A percentile compares a stretch with the other conserved stretches of the same genome.
Evolutionary conservation across 345 rosid genomes (phyloP).

Genomic region (Populus deltoides): DNA sequence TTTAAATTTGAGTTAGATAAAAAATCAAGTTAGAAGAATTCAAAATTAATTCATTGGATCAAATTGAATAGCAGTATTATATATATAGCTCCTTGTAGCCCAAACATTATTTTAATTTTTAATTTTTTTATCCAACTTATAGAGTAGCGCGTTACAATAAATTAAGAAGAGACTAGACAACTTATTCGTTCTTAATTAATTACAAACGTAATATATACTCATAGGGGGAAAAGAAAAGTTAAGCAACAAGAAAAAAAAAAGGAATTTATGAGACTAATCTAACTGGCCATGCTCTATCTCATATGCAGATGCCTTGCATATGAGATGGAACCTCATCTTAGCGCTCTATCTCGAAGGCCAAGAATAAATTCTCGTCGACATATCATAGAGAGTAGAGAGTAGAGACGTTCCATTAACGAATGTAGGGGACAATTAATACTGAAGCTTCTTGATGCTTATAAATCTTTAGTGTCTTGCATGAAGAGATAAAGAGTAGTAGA

Average conservation of each 20-base stretch:
- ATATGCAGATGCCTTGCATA: constrained; percentile 6
- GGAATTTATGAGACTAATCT: background rate
- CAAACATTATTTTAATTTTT: too few species aligned
- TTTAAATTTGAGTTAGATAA: too few species aligned
- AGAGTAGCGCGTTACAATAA: too few species aligned
- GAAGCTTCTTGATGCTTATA: background rate
- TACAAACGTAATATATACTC: background rate
- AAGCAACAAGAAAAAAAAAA: too few species aligned
- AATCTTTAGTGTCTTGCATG: background rate
- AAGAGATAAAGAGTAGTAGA: background rate
- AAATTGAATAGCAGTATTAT: too few species aligned
- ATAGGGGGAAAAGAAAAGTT: too few species aligned
- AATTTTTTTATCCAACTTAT: too few species aligned
- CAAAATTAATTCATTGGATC: too few species aligned
- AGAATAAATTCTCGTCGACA: constrained; percentile 1
- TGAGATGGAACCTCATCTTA: background rate
- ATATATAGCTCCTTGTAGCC: too few species aligned
- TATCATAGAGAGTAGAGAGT: background rate
- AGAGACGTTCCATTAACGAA: background rate
- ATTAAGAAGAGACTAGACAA: too few species aligned
- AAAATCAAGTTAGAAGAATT: too few species aligned
- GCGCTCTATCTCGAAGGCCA: background rate
- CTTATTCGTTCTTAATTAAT: background rate
- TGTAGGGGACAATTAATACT: background rate
- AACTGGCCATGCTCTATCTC: too few species aligned